Conservation (phyloP, 2,329 filamentous ascomycete species). For the Ascochyta koolunga region DNA sequence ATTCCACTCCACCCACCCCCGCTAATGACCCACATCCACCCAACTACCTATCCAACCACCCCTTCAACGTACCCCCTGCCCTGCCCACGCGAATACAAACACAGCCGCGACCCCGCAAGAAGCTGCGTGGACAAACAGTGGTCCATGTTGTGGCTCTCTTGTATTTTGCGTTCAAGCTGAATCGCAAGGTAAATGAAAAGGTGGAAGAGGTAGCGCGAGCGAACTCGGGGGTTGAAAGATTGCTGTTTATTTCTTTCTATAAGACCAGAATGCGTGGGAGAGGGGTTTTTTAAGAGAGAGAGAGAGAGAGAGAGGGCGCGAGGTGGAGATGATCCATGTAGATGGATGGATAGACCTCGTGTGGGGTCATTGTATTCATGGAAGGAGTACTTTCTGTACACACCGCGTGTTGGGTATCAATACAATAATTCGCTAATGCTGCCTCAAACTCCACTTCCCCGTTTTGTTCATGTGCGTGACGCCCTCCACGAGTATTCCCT, state of each 20-base stretch:
- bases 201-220: neutral
- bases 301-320: no score
- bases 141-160: neutral
- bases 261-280: no score
- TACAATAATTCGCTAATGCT: neutral
- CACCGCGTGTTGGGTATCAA: neutral
- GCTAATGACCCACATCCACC: no score
- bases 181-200: neutral
- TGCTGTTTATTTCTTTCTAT: no score
- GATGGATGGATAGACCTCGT: no score
- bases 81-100: no score
- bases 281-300: no score
- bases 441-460: neutral
- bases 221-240: no score
- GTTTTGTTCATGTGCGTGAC: neutral
- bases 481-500: neutral
- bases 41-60: no score
- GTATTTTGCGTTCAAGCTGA: neutral
- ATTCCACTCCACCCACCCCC: no score
- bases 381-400: neutral
- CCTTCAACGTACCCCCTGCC: no score
- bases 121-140: neutral
- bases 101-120: neutral
- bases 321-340: no score
- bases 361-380: neutral